phyloP scores from a whole-genome alignment of 192 early-diverging fungal genomes.

The Coemansia javaensis region DNA sequence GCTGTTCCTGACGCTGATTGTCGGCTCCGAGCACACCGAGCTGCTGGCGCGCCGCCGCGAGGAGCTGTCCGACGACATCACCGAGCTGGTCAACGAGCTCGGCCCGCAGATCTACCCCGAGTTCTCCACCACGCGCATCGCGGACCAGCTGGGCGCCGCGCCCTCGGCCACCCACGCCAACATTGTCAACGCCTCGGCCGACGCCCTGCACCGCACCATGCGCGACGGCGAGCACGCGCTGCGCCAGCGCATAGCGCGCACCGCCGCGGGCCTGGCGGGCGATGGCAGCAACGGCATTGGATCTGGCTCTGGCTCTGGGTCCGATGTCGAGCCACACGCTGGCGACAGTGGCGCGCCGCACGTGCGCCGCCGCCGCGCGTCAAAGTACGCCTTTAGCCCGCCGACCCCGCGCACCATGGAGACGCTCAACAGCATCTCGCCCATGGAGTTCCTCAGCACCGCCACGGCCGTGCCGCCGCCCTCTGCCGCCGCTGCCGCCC shows the following conservation, averaged over 20 bases:
- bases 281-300: neutral
- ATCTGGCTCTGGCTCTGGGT: too few species aligned
- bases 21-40: slow-evolving; percentile 52
- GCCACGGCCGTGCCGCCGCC: neutral
- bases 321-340: too few species aligned
- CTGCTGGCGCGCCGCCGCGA: slow-evolving; percentile 66
- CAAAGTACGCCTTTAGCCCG: slow-evolving; percentile 45
- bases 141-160: slow-evolving; percentile 17
- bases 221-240: slow-evolving; percentile 33
- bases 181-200: slow-evolving; percentile 26
- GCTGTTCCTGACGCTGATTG: slow-evolving; percentile 67
- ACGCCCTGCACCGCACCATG: slow-evolving; percentile 33
- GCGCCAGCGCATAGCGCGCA: slow-evolving; percentile 21
- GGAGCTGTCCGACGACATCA: slow-evolving; percentile 72
- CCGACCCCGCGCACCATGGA: slow-evolving; percentile 51
- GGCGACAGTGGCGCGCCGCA: too few species aligned
- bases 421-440: slow-evolving; percentile 48
- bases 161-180: slow-evolving; percentile 17
- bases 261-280: neutral
- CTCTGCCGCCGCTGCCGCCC: too few species aligned
- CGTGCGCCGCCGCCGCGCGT: neutral
- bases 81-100: slow-evolving; percentile 76
- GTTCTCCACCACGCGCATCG: slow-evolving; percentile 52
- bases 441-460: slow-evolving; percentile 42
- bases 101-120: slow-evolving; percentile 75